phyloP scores from a whole-genome alignment of 2,329 filamentous ascomycete genomes.

The Metarhizium guizhouense region DNA sequence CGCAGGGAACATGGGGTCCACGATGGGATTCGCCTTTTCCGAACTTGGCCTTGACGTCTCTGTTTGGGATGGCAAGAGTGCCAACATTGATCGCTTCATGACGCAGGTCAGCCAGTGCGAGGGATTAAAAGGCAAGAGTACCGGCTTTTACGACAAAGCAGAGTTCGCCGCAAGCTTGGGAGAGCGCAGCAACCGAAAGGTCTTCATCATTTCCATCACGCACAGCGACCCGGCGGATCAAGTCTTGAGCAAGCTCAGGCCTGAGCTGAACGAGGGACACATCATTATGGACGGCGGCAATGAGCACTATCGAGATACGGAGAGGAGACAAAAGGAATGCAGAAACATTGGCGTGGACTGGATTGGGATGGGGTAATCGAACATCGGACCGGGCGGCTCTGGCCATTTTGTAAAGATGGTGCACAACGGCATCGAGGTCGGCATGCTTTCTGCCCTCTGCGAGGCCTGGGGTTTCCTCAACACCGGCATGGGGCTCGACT shows the following conservation, averaged over 20 bases:
- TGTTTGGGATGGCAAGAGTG: background rate
- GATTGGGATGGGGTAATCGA: conserved; percentile 54
- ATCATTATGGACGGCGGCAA: conserved; percentile 63
- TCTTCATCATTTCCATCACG: background rate
- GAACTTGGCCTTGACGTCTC: background rate
- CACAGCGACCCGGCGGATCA: background rate
- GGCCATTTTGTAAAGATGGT: conserved; percentile 72
- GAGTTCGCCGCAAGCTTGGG: background rate
- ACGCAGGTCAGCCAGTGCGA: background rate
- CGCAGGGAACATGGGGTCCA: background rate
- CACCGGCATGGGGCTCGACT: conserved; percentile 44
- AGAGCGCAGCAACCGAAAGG: background rate
- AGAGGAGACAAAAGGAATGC: conserved; percentile 51
- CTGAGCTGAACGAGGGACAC: conserved; percentile 49
- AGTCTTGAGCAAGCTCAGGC: background rate
- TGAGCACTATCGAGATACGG: conserved; percentile 56
- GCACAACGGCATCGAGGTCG: conserved; percentile 66
- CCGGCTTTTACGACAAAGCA: background rate
- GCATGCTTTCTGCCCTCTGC: conserved; percentile 55
- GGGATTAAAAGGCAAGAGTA: background rate
- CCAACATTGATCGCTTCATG: background rate
- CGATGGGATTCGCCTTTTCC: background rate
- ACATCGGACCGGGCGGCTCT: conserved; percentile 45
- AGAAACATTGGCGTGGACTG: conserved; percentile 50
- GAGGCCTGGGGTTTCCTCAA: conserved; percentile 59